Conservation (phyloP, 495 filamentous ascomycete genomes). For the Talaromyces stipitatus region DNA sequence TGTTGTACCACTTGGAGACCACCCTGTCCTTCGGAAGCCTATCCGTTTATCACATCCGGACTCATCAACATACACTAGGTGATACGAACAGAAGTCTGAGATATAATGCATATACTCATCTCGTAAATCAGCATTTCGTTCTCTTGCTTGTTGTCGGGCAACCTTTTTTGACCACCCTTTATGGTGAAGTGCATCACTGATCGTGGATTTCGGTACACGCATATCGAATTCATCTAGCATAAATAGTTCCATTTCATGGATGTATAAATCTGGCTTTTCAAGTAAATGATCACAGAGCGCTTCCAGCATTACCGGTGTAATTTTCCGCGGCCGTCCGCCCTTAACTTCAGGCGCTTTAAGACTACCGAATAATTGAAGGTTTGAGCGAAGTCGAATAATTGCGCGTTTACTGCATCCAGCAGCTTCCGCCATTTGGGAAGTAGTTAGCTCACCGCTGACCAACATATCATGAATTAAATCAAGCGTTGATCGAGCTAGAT, state of each 20-base stretch:
- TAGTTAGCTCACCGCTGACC: constrained; percentile 10
- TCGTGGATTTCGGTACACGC: constrained; percentile 12
- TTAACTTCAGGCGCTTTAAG: constrained; percentile 18
- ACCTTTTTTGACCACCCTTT: constrained; percentile 13
- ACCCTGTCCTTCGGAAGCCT: constrained; percentile 21
- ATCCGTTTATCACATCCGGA: constrained; percentile 22
- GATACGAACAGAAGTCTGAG: constrained; percentile 21
- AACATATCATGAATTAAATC: constrained; percentile 17
- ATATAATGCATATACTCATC: constrained; percentile 25
- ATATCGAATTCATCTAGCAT: constrained; percentile 13
- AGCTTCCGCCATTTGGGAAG: constrained; percentile 15
- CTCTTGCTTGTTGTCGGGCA: constrained; percentile 3
- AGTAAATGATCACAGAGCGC: constrained; percentile 17
- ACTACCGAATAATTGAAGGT: constrained; percentile 22
- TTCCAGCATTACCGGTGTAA: constrained; percentile 19
- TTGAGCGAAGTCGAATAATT: constrained; percentile 16
- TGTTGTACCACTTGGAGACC: constrained; percentile 22
- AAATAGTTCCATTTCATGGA: constrained; percentile 17
- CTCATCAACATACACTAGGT: constrained; percentile 28
- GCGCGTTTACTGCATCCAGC: constrained; percentile 15
- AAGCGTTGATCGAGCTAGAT: constrained; percentile 5
- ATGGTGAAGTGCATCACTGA: no score
- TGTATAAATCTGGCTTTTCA: constrained; percentile 14
- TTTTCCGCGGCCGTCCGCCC: constrained; percentile 10
- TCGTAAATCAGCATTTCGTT: constrained; percentile 22